Conservation (phyloP, 257 asterid genomes). For the Datura wrightii region DNA sequence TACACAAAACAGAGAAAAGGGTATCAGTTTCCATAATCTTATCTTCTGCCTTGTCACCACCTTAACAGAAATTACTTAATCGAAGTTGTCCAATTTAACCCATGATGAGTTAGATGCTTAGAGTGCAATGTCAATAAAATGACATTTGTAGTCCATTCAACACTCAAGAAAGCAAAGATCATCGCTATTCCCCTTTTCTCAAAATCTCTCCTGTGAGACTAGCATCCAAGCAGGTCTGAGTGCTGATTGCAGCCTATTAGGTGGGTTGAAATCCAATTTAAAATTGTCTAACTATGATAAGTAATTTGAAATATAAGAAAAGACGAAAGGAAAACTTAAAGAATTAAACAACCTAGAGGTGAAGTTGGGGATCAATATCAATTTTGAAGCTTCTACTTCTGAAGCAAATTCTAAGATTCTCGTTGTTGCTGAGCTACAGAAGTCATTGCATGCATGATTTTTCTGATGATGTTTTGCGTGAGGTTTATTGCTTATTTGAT, state of each 20-base stretch:
- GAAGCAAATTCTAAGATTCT: constrained; percentile 4
- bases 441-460: neutral
- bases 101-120: neutral
- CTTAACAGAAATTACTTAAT: constrained; percentile 14
- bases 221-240: neutral
- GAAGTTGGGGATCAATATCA: neutral
- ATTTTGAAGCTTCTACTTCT: neutral
- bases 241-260: neutral
- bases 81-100: neutral
- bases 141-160: neutral
- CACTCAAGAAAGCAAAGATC: constrained; percentile 2
- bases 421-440: constrained; percentile 18
- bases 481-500: constrained; percentile 4
- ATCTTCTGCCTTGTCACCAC: neutral
- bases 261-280: neutral
- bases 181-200: neutral
- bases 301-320: constrained; percentile 6
- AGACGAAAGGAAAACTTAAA: neutral
- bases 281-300: neutral
- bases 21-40: constrained; percentile 19
- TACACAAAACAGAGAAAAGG: constrained; percentile 18
- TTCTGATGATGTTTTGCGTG: constrained; percentile 12
- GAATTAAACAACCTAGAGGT: neutral
- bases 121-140: neutral
- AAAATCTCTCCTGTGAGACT: neutral